Conservation (phyloP, 2,329 filamentous ascomycete genomes). For the Penicillium sp. region DNA sequence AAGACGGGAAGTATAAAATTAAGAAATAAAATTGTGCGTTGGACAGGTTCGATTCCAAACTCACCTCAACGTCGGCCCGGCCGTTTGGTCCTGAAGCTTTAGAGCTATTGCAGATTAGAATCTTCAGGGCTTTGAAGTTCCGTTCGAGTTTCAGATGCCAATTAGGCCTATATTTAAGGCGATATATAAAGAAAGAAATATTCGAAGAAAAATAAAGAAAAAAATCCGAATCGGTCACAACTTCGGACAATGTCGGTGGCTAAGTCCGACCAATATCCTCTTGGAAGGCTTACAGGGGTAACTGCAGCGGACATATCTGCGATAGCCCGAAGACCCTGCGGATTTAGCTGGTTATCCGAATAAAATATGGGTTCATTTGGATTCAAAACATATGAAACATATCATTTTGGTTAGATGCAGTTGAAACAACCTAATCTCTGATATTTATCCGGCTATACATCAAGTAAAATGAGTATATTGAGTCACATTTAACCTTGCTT, state of each 20-base stretch:
- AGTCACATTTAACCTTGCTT: no score
- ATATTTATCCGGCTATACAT: no score
- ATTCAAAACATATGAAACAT: not conserved
- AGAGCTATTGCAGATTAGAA: not conserved
- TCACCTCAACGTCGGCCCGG: not conserved
- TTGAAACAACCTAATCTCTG: not conserved
- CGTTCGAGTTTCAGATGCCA: not conserved
- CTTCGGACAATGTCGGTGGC: not conserved
- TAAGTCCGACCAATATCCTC: not conserved
- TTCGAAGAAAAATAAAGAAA: not conserved
- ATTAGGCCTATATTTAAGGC: no score
- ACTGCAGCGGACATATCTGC: not conserved
- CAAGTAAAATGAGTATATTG: no score
- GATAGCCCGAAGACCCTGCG: not conserved
- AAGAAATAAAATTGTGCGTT: not conserved
- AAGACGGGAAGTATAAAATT: conserved; percentile 1
- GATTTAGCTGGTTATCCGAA: not conserved
- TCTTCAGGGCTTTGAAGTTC: not conserved
- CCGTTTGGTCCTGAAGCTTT: not conserved
- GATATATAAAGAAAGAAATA: not conserved
- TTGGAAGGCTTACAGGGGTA: not conserved
- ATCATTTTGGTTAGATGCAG: not conserved
- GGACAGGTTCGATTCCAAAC: conserved; percentile 1
- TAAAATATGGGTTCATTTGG: not conserved
- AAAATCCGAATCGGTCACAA: not conserved